Percentiles rank a stretch among this genome's conserved stretches.
phyloP scores from a whole-genome alignment of 2,329 filamentous ascomycete genomes.

The Decorospora gaudefroyi region DNA sequence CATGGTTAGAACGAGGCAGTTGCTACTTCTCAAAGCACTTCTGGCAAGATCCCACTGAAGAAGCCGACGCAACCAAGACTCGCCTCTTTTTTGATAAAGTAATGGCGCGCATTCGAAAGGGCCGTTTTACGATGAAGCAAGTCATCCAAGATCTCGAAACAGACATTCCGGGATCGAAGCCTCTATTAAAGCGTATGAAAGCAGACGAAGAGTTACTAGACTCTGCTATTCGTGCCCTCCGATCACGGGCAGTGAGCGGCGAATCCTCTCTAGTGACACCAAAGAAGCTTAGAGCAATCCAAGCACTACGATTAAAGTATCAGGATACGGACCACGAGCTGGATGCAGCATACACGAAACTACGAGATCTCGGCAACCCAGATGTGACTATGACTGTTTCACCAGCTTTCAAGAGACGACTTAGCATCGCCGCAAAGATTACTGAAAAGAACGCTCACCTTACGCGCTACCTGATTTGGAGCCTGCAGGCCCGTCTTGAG shows the following conservation, averaged over 20 bases:
- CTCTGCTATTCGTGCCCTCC: conserved; percentile 17
- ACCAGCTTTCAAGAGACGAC: conserved; percentile 26
- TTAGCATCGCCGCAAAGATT: conserved; percentile 29
- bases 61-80: conserved; percentile 28
- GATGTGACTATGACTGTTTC: conserved; percentile 10
- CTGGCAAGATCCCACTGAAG: conserved; percentile 41
- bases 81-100: conserved; percentile 28
- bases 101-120: conserved; percentile 25
- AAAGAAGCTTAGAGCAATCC: conserved; percentile 15
- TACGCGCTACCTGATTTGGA: conserved; percentile 36
- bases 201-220: conserved; percentile 32
- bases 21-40: conserved; percentile 34
- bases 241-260: conserved; percentile 9
- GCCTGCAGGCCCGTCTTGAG: conserved; percentile 37
- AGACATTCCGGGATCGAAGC: conserved; percentile 34
- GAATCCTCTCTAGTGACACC: conserved; percentile 11
- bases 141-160: conserved; percentile 32
- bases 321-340: conserved; percentile 29
- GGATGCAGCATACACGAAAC: conserved; percentile 18
- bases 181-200: conserved; percentile 32
- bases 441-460: conserved; percentile 36
- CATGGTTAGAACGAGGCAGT: conserved; percentile 36
- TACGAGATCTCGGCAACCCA: conserved; percentile 16
- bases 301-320: conserved; percentile 19
- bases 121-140: conserved; percentile 27